Conservation (phyloP, 1,139 yeast species). For the Kodamaea ohmeri region DNA sequence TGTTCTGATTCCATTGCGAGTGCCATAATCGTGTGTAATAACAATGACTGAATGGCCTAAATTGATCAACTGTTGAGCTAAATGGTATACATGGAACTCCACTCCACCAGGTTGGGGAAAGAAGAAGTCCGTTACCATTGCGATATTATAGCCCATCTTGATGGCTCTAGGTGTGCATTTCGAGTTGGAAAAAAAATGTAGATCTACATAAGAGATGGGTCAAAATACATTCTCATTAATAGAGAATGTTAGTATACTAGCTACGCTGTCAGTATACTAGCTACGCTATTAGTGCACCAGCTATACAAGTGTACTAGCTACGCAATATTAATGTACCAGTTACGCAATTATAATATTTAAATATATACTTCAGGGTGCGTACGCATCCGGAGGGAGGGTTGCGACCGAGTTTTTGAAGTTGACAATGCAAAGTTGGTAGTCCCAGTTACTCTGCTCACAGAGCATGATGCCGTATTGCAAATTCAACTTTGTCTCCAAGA, state of each 20-base stretch:
- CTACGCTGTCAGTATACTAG: no score
- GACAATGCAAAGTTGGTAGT: slow-evolving; percentile 63
- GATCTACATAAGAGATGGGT: not conserved
- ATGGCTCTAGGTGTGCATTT: not conserved
- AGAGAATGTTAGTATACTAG: no score
- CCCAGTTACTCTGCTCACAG: slow-evolving; percentile 88
- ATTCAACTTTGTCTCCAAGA: slow-evolving; percentile 72
- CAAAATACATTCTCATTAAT: slow-evolving; percentile 2
- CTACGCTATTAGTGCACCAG: no score
- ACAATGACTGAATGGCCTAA: slow-evolving; percentile 91
- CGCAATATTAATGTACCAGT: not conserved
- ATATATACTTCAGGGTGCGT: slow-evolving; percentile 9
- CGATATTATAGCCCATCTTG: slow-evolving; percentile 37
- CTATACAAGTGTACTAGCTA: no score
- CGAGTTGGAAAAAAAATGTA: not conserved
- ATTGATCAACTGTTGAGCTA: slow-evolving; percentile 70
- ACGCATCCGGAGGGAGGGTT: slow-evolving; percentile 46
- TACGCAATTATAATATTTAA: no score
- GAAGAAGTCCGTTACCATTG: slow-evolving; percentile 96
- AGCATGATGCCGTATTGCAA: slow-evolving; percentile 79
- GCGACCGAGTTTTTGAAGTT: slow-evolving; percentile 66
- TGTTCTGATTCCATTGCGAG: slow-evolving; percentile 75
- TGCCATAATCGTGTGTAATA: slow-evolving; percentile 84
- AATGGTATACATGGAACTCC: slow-evolving; percentile 89
- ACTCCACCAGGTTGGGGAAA: slow-evolving; percentile 99